Evolutionary conservation across 2,329 filamentous ascomycete species (phyloP), one percentile per base, ranked within the genome.

Genomic region (Pseudocercospora musae): DNA sequence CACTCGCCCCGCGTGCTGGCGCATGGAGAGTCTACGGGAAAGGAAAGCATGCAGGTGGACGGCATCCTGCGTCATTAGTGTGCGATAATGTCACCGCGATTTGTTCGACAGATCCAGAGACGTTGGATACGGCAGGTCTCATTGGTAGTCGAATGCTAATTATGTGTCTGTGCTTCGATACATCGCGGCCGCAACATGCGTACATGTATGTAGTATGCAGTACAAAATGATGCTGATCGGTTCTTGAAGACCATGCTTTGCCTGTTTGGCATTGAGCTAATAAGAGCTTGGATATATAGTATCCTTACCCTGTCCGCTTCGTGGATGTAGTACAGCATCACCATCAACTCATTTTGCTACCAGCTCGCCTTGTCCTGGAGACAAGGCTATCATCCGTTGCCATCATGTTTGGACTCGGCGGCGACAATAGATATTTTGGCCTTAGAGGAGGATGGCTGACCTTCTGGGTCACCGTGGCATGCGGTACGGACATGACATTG

Each of bases 391-490:
- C 7, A n/a, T 11, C 5, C 29, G 21, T 15, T 31, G 13, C 25
- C 48, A 62, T 53, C 37, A 66, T 68, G 65, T 69, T 63, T 18
- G 37, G 37, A n/a, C 37, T 40, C 29, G 63, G 65, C 18, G 57
- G 61, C 48, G 70, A 70, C 21, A 52, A 75, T 70, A 81, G 78
- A 55, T 85, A 82, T 66, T 84, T 84, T 72, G 82, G 82, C 57
- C 67, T 83, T 49, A 81, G 76, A n/a, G 82, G 82, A 63, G 78
- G 78, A 77, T 83, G 81, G 82, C 77, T 85, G 40, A 84, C 81
- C 15, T 82, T 85, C 65, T 85, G 82, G 82, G 66, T 68, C 13
- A 68, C 66, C 21, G 63, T 68, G 23, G 63, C 66, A 4, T 69
- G 67, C 46, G 65, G 62, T 8, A 69, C 66, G 13, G 80, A 82